Conservation (phyloP, 805 yeast genomes). For the Candida palmyrensis region DNA sequence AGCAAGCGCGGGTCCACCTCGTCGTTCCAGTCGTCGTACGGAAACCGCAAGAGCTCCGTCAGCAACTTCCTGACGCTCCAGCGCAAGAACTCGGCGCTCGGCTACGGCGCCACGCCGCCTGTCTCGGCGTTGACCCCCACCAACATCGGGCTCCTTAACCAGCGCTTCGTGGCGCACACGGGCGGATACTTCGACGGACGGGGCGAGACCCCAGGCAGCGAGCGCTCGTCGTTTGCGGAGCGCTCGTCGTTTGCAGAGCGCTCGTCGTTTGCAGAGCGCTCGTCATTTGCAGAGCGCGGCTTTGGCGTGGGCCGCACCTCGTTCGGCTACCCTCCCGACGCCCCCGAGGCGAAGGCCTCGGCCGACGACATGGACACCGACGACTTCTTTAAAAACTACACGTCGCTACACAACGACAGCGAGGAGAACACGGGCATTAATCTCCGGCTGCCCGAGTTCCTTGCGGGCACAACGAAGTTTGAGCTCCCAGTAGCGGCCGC, state of each 20-base stretch:
- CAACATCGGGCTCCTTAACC: constrained; percentile 19
- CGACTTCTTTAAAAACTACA: constrained; percentile 19
- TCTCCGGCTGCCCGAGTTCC: too few species aligned
- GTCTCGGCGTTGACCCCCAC: constrained; percentile 17
- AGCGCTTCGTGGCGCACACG: constrained; percentile 11
- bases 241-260: constrained; percentile 1
- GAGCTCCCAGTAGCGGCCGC: constrained; percentile 3
- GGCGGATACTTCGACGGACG: constrained; percentile 15
- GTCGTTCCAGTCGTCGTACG: constrained; percentile 12
- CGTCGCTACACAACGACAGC: constrained; percentile 12
- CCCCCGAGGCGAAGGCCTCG: constrained; percentile 4
- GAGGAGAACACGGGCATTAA: constrained; percentile 8
- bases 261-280: too few species aligned
- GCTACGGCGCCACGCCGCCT: constrained; percentile 6
- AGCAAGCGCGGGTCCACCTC: constrained; percentile 11
- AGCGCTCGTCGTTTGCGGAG: constrained; percentile 1
- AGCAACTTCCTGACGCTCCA: constrained; percentile 9
- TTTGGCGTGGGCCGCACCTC: not conserved
- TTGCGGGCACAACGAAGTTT: constrained; percentile 2
- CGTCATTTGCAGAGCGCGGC: too few species aligned
- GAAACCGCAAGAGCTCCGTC: constrained; percentile 13
- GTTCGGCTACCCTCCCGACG: not conserved
- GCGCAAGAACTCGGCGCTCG: constrained; percentile 8
- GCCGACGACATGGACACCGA: constrained; percentile 7
- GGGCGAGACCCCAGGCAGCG: constrained; percentile 1